A percentile compares a stretch with the other conserved stretches of the same genome.
Evolutionary conservation across 768 basidiomycete species (phyloP).

Genomic region (Boletus subparvulus): DNA sequence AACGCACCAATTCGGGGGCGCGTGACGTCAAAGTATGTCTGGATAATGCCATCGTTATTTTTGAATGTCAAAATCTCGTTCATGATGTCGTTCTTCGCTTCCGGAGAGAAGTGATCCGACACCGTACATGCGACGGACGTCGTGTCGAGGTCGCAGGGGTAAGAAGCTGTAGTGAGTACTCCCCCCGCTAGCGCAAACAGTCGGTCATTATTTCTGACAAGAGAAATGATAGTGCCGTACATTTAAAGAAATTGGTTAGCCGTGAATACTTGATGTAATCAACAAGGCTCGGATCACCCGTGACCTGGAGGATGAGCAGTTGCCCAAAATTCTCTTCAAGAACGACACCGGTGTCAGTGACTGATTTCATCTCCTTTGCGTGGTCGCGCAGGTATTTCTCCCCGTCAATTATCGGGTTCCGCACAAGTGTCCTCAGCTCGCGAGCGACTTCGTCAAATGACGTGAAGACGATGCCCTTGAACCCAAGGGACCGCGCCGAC

Average conservation of each 20-base stretch:
- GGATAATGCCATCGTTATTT: slow-evolving; percentile 20
- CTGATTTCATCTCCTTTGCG: slow-evolving; percentile 19
- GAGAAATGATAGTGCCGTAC: neutral
- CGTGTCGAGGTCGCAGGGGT: slow-evolving; percentile 20
- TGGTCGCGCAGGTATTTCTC: slow-evolving; percentile 12
- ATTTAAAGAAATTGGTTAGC: slow-evolving; percentile 22
- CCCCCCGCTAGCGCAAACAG: neutral
- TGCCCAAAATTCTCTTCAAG: slow-evolving; percentile 22
- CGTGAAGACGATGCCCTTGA: slow-evolving; percentile 21
- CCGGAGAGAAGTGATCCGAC: slow-evolving; percentile 9
- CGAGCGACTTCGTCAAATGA: slow-evolving; percentile 16
- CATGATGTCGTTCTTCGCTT: slow-evolving; percentile 24
- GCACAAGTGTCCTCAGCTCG: slow-evolving; percentile 15
- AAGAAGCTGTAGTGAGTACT: slow-evolving; percentile 11
- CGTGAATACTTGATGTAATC: slow-evolving; percentile 18
- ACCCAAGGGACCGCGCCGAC: slow-evolving; percentile 18
- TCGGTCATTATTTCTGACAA: neutral
- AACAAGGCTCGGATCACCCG: slow-evolving; percentile 16
- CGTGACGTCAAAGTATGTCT: slow-evolving; percentile 20
- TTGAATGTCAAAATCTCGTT: slow-evolving; percentile 18
- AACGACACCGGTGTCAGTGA: slow-evolving; percentile 9
- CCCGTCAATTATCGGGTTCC: slow-evolving; percentile 16
- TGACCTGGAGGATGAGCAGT: slow-evolving; percentile 21
- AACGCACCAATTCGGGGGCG: slow-evolving; percentile 23
- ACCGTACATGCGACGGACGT: slow-evolving; percentile 22